Conservation (phyloP, 2,329 filamentous ascomycete species). For the Penicillium sclerotiorum region DNA sequence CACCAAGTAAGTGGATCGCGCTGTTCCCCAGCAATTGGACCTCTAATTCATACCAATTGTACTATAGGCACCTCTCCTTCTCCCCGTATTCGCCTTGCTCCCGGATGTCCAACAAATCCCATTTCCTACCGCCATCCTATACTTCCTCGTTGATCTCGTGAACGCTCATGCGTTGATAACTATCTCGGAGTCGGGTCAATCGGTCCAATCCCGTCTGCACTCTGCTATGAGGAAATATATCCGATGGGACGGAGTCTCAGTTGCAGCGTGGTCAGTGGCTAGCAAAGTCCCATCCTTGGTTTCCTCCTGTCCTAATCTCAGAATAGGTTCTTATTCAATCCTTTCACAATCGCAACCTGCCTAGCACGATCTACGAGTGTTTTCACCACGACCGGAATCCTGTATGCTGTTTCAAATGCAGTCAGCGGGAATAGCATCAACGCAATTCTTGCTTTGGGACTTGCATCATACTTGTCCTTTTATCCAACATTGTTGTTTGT, state of each 20-base stretch:
- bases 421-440: slow-evolving; percentile 72
- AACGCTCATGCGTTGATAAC: slow-evolving; percentile 76
- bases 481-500: slow-evolving; percentile 87
- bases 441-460: slow-evolving; percentile 79
- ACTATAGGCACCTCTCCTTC: slow-evolving; percentile 75
- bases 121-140: slow-evolving; percentile 77
- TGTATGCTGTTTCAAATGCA: slow-evolving; percentile 80
- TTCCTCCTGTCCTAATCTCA: slow-evolving; percentile 8
- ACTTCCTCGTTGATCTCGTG: slow-evolving; percentile 76
- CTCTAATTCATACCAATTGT: slow-evolving; percentile 8
- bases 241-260: slow-evolving; percentile 71
- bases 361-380: slow-evolving; percentile 85
- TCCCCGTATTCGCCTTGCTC: slow-evolving; percentile 88
- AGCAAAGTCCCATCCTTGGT: neutral
- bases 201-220: slow-evolving; percentile 72
- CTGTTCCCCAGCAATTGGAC: neutral
- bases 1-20: slow-evolving; percentile 56
- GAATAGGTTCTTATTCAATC: slow-evolving; percentile 84
- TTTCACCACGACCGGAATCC: slow-evolving; percentile 85
- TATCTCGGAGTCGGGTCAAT: slow-evolving; percentile 81
- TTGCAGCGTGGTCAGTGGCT: slow-evolving; percentile 72
- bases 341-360: slow-evolving; percentile 89
- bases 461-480: slow-evolving; percentile 88
- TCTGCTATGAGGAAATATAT: slow-evolving; percentile 76
- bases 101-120: slow-evolving; percentile 69